Evolutionary conservation across 305 asterid genomes (phyloP).

Genomic region (Solanum hybrid): DNA sequence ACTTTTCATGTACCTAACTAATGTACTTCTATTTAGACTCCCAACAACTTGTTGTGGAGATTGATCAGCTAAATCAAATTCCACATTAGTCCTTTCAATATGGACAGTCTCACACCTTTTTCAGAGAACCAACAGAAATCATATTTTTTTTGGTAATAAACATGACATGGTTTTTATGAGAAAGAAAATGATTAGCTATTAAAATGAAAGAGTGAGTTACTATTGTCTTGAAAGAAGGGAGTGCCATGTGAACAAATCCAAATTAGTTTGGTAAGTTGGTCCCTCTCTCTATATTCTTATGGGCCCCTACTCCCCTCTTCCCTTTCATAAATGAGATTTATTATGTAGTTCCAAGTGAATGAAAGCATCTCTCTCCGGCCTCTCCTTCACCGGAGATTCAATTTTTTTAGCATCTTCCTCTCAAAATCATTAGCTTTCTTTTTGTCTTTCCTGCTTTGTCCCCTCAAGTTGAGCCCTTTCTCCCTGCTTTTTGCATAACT

Average conservation of each 20-base stretch:
- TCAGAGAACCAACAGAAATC: neutral
- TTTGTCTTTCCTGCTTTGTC: neutral
- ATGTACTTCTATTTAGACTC: neutral
- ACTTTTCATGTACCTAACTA: neutral
- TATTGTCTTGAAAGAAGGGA: neutral
- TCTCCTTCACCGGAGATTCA: neutral
- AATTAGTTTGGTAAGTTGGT: neutral
- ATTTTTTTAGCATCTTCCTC: neutral
- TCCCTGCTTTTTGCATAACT: neutral
- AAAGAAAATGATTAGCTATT: neutral
- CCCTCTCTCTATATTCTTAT: neutral
- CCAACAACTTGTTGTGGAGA: neutral
- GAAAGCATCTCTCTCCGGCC: neutral
- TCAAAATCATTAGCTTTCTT: neutral
- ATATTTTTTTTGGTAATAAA: neutral
- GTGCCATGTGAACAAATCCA: neutral
- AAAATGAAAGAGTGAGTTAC: neutral
- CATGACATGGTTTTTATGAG: neutral
- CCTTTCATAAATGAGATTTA: neutral
- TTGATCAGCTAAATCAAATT: neutral
- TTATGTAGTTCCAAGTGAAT: neutral
- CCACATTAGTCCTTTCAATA: neutral
- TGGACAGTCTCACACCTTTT: neutral
- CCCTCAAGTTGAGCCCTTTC: neutral
- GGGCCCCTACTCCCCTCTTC: neutral